Evolutionary conservation across 1,284 basidiomycete species (phyloP).

Genomic region (Moesziomyces sp.): DNA sequence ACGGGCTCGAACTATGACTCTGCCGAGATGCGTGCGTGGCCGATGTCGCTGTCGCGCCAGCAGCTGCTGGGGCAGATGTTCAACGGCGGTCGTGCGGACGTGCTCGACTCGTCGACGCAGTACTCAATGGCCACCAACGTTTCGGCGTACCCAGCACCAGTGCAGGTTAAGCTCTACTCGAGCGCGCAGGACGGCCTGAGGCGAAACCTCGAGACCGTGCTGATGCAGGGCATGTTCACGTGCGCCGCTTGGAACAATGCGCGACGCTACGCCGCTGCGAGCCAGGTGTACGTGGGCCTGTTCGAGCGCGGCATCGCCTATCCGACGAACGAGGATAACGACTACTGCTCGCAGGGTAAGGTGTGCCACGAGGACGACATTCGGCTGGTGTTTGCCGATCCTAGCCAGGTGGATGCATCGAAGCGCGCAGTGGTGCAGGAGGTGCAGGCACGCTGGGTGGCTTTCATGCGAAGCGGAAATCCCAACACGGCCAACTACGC

Average conservation of each 20-base stretch:
- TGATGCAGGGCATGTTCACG: conserved; percentile 52
- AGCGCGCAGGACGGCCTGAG: conserved; percentile 32
- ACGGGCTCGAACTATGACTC: conserved; percentile 7
- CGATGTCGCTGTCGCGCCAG: conserved; percentile 10
- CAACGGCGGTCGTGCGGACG: conserved; percentile 27
- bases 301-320: conserved; percentile 44
- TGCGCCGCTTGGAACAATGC: conserved; percentile 51
- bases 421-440: conserved; percentile 13
- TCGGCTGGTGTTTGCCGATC: conserved; percentile 42
- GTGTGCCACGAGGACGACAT: conserved; percentile 65
- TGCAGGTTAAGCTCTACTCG: conserved; percentile 1
- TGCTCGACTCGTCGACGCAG: conserved; percentile 1
- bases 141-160: conserved; percentile 8
- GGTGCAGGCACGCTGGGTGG: conserved; percentile 46
- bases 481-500: conserved; percentile 35
- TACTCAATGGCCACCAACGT: conserved; percentile 20
- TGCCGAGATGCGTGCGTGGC: conserved; percentile 16
- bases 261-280: conserved; percentile 9
- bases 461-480: conserved; percentile 37
- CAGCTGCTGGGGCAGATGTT: conserved; percentile 41
- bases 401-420: conserved; percentile 7
- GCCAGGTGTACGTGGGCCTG: conserved; percentile 31
- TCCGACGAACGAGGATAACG: conserved; percentile 34
- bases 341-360: conserved; percentile 41
- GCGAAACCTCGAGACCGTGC: conserved; percentile 28